Conservation (phyloP, 306 rosid genomes). For the Lagenaria siceraria region DNA sequence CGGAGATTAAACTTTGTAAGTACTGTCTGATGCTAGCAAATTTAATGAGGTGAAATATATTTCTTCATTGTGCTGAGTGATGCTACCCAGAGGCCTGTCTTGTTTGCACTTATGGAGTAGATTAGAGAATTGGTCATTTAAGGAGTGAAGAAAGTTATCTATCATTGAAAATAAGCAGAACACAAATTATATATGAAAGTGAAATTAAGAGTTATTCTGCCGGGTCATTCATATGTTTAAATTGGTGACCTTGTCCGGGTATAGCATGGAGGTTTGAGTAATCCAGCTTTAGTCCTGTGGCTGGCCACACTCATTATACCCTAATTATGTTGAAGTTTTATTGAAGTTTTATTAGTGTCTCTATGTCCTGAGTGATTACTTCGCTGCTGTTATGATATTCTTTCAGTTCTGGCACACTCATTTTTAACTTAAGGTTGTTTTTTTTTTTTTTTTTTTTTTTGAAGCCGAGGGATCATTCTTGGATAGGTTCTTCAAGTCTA, state of each 20-base stretch:
- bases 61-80: neutral
- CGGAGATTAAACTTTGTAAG: slow-evolving; percentile 71
- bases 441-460: slow-evolving; percentile 17
- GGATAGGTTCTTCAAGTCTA: slow-evolving; percentile 67
- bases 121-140: neutral
- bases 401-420: neutral
- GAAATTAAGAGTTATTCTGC: neutral
- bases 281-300: neutral
- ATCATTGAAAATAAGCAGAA: neutral
- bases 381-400: neutral
- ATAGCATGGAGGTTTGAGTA: neutral
- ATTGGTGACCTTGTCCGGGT: neutral
- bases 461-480: slow-evolving; percentile 72
- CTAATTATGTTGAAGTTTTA: neutral
- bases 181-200: neutral
- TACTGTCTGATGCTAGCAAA: neutral
- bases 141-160: neutral
- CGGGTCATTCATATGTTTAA: neutral
- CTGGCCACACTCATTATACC: neutral
- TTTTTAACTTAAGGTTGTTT: neutral
- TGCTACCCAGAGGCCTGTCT: neutral
- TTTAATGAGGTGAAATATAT: neutral
- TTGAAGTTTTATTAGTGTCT: neutral
- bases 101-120: neutral
- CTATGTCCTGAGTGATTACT: neutral